Percentiles rank a stretch among this genome's conserved stretches.
Evolutionary conservation across 805 yeast genomes (phyloP).

Genomic region (Candida hispaniensis): DNA sequence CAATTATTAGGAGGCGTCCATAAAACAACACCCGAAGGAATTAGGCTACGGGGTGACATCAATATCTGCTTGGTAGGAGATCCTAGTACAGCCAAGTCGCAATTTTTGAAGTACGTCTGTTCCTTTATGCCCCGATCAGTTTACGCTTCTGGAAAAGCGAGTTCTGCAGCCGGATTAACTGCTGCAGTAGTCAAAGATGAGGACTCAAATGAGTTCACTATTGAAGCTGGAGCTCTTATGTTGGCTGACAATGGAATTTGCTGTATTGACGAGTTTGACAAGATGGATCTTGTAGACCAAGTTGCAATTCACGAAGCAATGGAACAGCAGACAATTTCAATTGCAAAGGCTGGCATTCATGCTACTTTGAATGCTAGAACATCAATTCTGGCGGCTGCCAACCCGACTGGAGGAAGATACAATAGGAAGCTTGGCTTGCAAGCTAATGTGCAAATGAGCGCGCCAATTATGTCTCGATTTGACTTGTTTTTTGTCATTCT

Average conservation of each 20-base stretch:
- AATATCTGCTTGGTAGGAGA: slow-evolving; percentile 95
- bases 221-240: slow-evolving; percentile 98
- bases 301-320: slow-evolving; percentile 99
- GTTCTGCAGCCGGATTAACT: slow-evolving; percentile 96
- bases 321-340: slow-evolving; percentile 98
- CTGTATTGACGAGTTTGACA: slow-evolving; percentile 97
- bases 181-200: slow-evolving; percentile 97
- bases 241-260: slow-evolving; percentile 97
- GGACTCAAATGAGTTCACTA: slow-evolving; percentile 92
- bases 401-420: slow-evolving; percentile 95
- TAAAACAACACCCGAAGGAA: slow-evolving; percentile 86
- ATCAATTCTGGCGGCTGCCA: slow-evolving; percentile 96
- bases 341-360: slow-evolving; percentile 97
- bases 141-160: slow-evolving; percentile 96
- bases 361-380: slow-evolving; percentile 96
- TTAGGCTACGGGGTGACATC: slow-evolving; percentile 90
- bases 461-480: slow-evolving; percentile 97
- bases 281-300: slow-evolving; percentile 91
- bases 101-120: slow-evolving; percentile 85
- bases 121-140: slow-evolving; percentile 88
- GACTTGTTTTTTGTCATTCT: slow-evolving; percentile 89
- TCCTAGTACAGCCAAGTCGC: slow-evolving; percentile 95
- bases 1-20: slow-evolving; percentile 95
- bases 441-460: slow-evolving; percentile 87
- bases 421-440: slow-evolving; percentile 76